Percentiles rank a stretch among this genome's conserved stretches.
phyloP scores from a whole-genome alignment of 768 basidiomycete species.

The Leucocoprinus leucothites region DNA sequence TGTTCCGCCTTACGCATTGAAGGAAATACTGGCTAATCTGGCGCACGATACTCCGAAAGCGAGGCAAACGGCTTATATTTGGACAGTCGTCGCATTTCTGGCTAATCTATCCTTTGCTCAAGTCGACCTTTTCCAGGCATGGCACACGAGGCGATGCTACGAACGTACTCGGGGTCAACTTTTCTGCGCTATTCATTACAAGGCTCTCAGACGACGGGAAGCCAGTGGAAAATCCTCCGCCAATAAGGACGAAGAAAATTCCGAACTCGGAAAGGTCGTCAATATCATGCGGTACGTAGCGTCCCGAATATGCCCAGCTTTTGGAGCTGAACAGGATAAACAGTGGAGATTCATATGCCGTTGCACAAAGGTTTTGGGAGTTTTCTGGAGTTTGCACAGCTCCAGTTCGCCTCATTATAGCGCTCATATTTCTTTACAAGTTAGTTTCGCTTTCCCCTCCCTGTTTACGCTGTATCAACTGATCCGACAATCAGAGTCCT shows the following conservation, averaged over 20 bases:
- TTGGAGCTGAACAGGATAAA: conserved; percentile 8
- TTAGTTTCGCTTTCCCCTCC: conserved; percentile 26
- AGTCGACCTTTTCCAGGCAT: conserved; percentile 58
- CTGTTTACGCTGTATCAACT: background rate
- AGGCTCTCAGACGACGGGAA: conserved; percentile 60
- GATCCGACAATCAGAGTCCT: conserved; percentile 45
- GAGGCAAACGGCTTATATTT: conserved; percentile 48
- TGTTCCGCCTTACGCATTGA: conserved; percentile 61
- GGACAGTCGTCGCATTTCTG: conserved; percentile 57
- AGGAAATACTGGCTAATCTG: conserved; percentile 55
- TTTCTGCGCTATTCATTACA: conserved; percentile 69
- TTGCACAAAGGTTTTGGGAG: conserved; percentile 72
- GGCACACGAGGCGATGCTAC: conserved; percentile 68
- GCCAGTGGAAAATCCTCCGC: conserved; percentile 43
- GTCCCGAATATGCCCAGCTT: conserved; percentile 19
- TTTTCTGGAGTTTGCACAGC: conserved; percentile 62
- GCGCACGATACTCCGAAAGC: conserved; percentile 38
- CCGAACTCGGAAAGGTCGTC: conserved; percentile 68
- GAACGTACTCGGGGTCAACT: conserved; percentile 71
- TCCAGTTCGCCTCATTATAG: conserved; percentile 63
- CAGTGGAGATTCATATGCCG: conserved; percentile 70
- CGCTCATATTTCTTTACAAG: conserved; percentile 71
- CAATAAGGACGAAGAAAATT: conserved; percentile 36
- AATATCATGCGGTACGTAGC: conserved; percentile 65
- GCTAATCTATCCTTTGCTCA: conserved; percentile 68